Base-by-base conservation (phyloP, 192 early-diverging fungal species). In the Linnemannia hyalina region DNA sequence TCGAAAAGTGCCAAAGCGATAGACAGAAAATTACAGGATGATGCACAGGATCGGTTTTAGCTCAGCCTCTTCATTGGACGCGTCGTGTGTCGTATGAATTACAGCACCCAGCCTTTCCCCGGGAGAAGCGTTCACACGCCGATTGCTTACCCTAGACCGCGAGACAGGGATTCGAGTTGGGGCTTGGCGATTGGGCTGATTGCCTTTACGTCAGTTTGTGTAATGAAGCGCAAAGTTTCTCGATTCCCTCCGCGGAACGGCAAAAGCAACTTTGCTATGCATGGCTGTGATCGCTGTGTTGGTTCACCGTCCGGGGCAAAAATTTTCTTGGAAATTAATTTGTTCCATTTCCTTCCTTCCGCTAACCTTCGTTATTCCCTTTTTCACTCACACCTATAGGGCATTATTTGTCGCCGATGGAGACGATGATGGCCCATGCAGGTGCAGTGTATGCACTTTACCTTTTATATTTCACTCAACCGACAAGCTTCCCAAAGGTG, bases 401-500 rank as follows among this genome's bases (percentile, higher is more conserved):
- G 5, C 74, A 74, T 44, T 68, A 74, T 55, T 68, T 83, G 4
- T 54, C 73, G 8, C 41, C 73, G 0, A 35, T 40, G 18, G 54
- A 79, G 10, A 70, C 77, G 1, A 47, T 80, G 11, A 8, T 38
- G 3, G 73, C 36, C 10, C 72, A 73, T 10, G 54, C 49, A 15
- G 80, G 71, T 1, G 74, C 80, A 1, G 40, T 81, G 4, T 86
- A 47, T 13, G 38, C 57, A 13, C 68, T 86, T 1, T 81, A 78
- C 35, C 18, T 86, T 18, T 44, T 80, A 1, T 78, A 81, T 47
- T 74, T 70, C 26, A 86, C 84, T 22, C 84, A 86, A 26, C 79
- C 84, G 16, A 26, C 47, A 11, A 20, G 54, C 6, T 70, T 74
- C 42, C 73, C 63, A 29, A 77, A 73, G 49, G 36, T 60, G 0